Percentiles rank a stretch among this genome's conserved stretches.
Conservation (phyloP, 1,284 basidiomycete genomes). For the Melanopsichium pennsylvanicum region DNA sequence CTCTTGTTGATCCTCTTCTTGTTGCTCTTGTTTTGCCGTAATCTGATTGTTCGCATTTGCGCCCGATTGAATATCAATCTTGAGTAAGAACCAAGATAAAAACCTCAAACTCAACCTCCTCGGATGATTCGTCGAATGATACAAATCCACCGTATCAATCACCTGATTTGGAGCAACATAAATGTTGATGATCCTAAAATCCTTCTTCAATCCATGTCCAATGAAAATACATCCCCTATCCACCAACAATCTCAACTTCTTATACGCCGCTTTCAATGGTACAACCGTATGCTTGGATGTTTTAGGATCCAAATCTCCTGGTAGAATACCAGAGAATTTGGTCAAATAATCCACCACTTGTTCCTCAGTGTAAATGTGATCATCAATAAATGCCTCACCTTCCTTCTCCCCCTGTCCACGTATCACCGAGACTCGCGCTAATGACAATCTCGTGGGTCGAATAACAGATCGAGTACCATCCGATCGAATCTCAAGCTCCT, state of each 20-base stretch:
- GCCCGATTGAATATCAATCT: slow-evolving; percentile 88
- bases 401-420: slow-evolving; percentile 81
- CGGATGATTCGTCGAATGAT: slow-evolving; percentile 81
- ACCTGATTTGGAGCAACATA: slow-evolving; percentile 94
- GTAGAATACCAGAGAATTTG: slow-evolving; percentile 86
- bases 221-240: slow-evolving; percentile 96
- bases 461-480: slow-evolving; percentile 93
- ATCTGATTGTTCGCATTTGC: slow-evolving; percentile 42
- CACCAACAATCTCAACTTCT: slow-evolving; percentile 92
- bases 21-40: slow-evolving; percentile 11
- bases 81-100: slow-evolving; percentile 89
- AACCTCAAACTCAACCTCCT: slow-evolving; percentile 91
- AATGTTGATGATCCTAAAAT: slow-evolving; percentile 98
- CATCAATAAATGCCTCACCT: slow-evolving; percentile 93
- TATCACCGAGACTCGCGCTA: slow-evolving; percentile 93
- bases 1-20: too few relatives aligned
- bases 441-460: slow-evolving; percentile 85
- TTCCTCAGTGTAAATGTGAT: slow-evolving; percentile 95
- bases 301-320: slow-evolving; percentile 86
- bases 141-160: slow-evolving; percentile 94
- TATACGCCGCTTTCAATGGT: slow-evolving; percentile 94
- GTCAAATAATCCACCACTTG: slow-evolving; percentile 94
- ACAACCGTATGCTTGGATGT: slow-evolving; percentile 87
- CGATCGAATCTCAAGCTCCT: slow-evolving; percentile 92
- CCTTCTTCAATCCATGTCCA: slow-evolving; percentile 98